Percentiles rank a stretch among this genome's conserved stretches.
Evolutionary conservation across 306 rosid species (phyloP).

Genomic region (Cucumis sativus): DNA sequence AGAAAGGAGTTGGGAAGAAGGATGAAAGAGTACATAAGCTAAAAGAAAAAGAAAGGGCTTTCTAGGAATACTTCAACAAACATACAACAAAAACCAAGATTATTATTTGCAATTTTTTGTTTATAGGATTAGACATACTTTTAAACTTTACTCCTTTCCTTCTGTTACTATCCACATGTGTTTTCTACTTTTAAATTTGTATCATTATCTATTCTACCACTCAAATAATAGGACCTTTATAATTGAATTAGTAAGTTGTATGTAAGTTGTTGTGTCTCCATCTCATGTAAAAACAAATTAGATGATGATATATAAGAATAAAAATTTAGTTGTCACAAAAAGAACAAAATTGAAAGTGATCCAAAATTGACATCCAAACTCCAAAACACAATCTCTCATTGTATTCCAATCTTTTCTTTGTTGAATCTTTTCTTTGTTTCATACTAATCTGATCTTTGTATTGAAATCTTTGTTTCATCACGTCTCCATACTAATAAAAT

Average conservation of each 20-base stretch:
- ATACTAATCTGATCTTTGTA: too few species aligned
- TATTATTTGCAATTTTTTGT: not conserved
- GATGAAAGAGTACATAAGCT: slow-evolving; percentile 8
- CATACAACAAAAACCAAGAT: not conserved
- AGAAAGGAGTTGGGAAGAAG: slow-evolving; percentile 66
- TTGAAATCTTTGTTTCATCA: too few species aligned
- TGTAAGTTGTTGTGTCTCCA: not conserved
- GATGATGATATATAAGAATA: not conserved
- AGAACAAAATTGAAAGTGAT: not conserved
- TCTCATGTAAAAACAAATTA: not conserved
- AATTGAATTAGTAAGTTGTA: not conserved
- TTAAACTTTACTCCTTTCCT: not conserved
- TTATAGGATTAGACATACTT: not conserved
- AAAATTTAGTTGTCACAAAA: not conserved
- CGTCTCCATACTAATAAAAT: too few species aligned
- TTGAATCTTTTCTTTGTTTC: too few species aligned
- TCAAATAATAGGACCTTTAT: not conserved
- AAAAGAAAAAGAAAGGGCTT: not conserved
- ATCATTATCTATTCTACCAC: not conserved
- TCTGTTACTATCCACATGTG: not conserved
- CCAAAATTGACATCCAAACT: not conserved
- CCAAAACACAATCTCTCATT: not conserved
- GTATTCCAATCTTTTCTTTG: too few species aligned
- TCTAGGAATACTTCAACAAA: not conserved
- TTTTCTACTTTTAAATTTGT: not conserved